Conservation (phyloP, 2,329 filamentous ascomycete genomes). For the Sphaerulina vaccinii region DNA sequence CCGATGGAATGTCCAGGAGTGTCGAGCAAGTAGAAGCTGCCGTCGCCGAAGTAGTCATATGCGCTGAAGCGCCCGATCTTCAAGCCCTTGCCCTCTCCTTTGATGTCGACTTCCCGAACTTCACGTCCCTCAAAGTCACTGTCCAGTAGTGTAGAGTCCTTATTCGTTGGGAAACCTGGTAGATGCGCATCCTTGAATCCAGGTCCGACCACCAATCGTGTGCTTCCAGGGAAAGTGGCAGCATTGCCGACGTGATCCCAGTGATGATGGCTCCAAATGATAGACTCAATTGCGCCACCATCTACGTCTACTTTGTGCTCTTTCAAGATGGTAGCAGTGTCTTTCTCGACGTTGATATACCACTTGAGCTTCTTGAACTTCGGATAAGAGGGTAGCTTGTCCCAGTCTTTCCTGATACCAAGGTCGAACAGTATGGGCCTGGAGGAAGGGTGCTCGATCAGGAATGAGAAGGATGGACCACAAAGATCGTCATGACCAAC, state of each 20-base stretch:
- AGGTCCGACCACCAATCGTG: conserved; percentile 49
- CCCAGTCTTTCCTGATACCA: conserved; percentile 48
- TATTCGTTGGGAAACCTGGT: conserved; percentile 48
- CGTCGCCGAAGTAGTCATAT: conserved; percentile 57
- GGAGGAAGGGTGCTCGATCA: conserved; percentile 48
- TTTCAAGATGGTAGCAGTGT: conserved; percentile 44
- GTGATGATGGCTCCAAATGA: conserved; percentile 39
- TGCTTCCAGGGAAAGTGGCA: conserved; percentile 44
- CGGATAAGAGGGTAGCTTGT: conserved; percentile 41
- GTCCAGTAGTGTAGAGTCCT: conserved; percentile 42
- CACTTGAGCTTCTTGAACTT: conserved; percentile 35
- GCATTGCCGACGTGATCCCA: conserved; percentile 44
- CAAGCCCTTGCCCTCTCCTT: conserved; percentile 36
- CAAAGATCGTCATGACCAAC: conserved; percentile 39
- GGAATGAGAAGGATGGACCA: conserved; percentile 48
- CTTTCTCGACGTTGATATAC: conserved; percentile 44
- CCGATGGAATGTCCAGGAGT: conserved; percentile 54
- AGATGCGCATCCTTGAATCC: conserved; percentile 45
- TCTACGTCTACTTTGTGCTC: conserved; percentile 43
- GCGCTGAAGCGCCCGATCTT: conserved; percentile 50
- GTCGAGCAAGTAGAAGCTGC: conserved; percentile 56
- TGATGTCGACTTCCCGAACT: conserved; percentile 39
- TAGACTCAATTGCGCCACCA: conserved; percentile 35
- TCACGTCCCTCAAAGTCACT: conserved; percentile 43
- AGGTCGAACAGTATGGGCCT: conserved; percentile 50